Percentiles rank a stretch among this genome's conserved stretches.
Evolutionary conservation across 805 yeast genomes (phyloP).

Genomic region (Zygosaccharomyces bailii): DNA sequence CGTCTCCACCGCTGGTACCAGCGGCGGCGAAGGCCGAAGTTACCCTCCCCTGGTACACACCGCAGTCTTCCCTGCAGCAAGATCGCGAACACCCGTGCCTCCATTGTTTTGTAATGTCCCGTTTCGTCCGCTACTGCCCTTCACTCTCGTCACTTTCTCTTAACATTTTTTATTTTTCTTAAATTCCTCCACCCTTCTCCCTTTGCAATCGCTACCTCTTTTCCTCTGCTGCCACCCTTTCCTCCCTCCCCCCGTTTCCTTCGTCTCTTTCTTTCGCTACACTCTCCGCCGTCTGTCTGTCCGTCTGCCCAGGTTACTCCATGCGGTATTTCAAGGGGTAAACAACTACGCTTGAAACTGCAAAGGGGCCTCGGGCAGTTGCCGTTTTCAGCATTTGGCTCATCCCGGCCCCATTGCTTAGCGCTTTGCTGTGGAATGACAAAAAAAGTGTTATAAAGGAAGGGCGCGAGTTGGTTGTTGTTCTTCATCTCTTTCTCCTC

Average conservation of each 20-base stretch:
- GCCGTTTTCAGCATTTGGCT: constrained; percentile 5
- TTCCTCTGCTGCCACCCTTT: not conserved
- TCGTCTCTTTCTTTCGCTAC: not conserved
- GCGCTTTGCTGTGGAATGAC: constrained; percentile 7
- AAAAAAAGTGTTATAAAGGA: constrained; percentile 5
- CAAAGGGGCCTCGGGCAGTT: constrained; percentile 4
- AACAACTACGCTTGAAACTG: constrained; percentile 3
- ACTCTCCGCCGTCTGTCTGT: not conserved
- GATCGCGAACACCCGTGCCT: not conserved
- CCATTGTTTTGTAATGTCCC: not conserved
- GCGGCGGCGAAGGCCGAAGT: not conserved
- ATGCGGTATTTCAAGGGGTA: constrained; percentile 7
- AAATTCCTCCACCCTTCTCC: no score
- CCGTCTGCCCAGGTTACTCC: not conserved
- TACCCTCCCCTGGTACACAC: not conserved
- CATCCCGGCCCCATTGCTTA: constrained; percentile 3
- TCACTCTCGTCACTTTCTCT: no score
- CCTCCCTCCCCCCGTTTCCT: not conserved
- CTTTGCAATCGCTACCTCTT: no score
- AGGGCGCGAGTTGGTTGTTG: not conserved
- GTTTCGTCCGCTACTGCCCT: not conserved
- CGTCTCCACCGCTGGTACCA: not conserved
- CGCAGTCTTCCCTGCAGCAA: not conserved
- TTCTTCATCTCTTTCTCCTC: not conserved
- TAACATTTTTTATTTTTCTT: no score